Evolutionary conservation across 805 yeast genomes (phyloP).

Genomic region (Saturnispora galanensis): DNA sequence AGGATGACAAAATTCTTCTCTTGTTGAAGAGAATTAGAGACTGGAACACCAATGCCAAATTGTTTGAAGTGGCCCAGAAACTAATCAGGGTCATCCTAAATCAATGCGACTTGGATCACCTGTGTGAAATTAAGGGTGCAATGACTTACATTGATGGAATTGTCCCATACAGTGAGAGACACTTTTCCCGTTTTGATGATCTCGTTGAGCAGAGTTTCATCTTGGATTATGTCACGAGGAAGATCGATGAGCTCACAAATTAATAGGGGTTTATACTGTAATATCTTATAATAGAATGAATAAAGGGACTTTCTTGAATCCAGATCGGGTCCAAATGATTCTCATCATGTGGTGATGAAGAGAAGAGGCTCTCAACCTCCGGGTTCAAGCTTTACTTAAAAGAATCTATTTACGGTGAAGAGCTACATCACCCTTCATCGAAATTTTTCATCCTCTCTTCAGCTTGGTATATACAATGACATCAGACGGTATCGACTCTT

Average conservation of each 20-base stretch:
- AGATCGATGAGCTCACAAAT: conserved; percentile 44
- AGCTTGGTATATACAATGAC: no score
- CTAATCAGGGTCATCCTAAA: conserved; percentile 56
- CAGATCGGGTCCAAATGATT: no score
- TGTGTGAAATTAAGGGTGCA: conserved; percentile 59
- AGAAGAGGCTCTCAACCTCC: no score
- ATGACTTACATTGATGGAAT: conserved; percentile 62
- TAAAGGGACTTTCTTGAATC: no score
- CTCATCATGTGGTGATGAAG: no score
- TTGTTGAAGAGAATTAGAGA: conserved; percentile 74
- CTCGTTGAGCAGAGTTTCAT: conserved; percentile 78
- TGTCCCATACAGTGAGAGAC: conserved; percentile 84
- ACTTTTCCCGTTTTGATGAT: conserved; percentile 64
- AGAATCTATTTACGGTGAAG: no score
- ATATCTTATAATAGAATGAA: no score
- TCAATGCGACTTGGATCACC: conserved; percentile 41
- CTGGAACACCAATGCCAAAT: conserved; percentile 88
- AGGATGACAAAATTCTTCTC: conserved; percentile 45
- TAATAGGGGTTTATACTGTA: no score
- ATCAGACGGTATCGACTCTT: background rate
- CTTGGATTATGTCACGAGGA: conserved; percentile 73
- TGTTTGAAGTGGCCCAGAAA: conserved; percentile 73
- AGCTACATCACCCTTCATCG: no score
- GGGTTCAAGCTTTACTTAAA: no score
- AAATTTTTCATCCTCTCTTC: no score